Evolutionary conservation across 2,329 filamentous ascomycete species (phyloP), one percentile per base, ranked within the genome.

Genomic region (Ophiostoma angusticollis): DNA sequence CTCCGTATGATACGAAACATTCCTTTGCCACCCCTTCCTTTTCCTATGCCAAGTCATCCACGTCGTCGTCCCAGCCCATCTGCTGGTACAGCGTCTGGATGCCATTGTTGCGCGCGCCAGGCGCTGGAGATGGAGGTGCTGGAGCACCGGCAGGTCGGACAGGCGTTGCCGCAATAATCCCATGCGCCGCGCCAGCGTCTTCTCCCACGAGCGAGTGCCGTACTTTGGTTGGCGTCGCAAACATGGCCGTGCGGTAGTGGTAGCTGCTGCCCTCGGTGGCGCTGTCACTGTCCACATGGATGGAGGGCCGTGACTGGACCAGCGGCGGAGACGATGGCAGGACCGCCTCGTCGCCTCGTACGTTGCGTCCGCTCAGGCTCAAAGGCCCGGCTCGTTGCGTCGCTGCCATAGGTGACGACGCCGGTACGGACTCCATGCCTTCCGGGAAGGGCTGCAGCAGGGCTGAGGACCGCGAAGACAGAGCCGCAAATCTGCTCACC

Each of bases 31-130:
- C 13, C 6, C 14, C 25, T n/a, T 18, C n/a, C 18, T 4, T 40
- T 19, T 13, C 16, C 47, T 44, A 50, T 45, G 45, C 43, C 38
- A 53, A 39, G 17, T 54, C 51, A 43, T 56, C 52, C 5, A 54
- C 62, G 51, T 74, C 69, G 43, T 73, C 64, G 49, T 74, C 69
- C 72, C 72, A 77, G 32, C 72, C 72, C 30, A 76, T 53, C 46
- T 58, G 59, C 48, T 71, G 61, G 47, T 70, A 77, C 37, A 76
- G 68, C 9, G 66, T 68, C 45, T 57, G 44, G 24, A 54, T 53
- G 22, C 38, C 35, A 25, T 27, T 37, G 43, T 51, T 58, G 36
- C 47, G 54, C 6, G 14, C 34, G 6, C 44, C 46, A 4, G 39
- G 48, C n/a, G 54, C 39, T 18, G 44, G 50, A 7, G 41, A 23